These are phyloP conservation scores for Arxiozyma slooffiae DNA, from an alignment of 1,139 yeast genomes.

Conservation along the genomic window DNA sequence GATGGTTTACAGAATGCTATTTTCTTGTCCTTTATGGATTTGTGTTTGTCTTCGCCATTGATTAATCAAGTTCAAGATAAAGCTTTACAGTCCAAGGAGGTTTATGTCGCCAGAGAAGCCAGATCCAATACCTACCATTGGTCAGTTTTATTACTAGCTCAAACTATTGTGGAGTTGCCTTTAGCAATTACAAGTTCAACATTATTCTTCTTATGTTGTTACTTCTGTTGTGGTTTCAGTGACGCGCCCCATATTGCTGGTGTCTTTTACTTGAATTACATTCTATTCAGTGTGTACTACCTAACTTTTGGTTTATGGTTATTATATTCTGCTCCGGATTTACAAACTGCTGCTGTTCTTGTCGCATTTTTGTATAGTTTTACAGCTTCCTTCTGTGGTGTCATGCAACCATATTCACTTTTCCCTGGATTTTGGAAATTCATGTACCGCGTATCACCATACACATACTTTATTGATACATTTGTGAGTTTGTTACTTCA, in stretches of 20 bases:
- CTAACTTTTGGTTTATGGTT: slow-evolving; percentile 44
- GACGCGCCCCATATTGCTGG: slow-evolving; percentile 44
- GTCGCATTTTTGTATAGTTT: slow-evolving; percentile 43
- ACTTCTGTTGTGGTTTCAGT: slow-evolving; percentile 45
- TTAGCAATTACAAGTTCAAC: slow-evolving; percentile 41
- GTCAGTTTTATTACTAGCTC: slow-evolving; percentile 45
- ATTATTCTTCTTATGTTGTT: slow-evolving; percentile 41
- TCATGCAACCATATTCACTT: slow-evolving; percentile 42
- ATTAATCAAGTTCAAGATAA: slow-evolving; percentile 50
- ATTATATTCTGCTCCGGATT: slow-evolving; percentile 46
- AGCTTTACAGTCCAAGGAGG: slow-evolving; percentile 43
- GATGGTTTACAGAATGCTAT: slow-evolving; percentile 44
- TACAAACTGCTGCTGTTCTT: slow-evolving; percentile 50
- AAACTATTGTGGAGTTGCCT: slow-evolving; percentile 43
- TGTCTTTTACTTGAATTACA: slow-evolving; percentile 39
- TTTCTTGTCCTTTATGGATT: slow-evolving; percentile 43
- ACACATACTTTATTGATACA: slow-evolving; percentile 55
- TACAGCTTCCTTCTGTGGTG: slow-evolving; percentile 48
- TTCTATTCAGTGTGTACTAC: slow-evolving; percentile 43
- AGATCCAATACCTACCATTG: slow-evolving; percentile 56
- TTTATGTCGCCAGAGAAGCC: slow-evolving; percentile 50
- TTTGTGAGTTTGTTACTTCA: slow-evolving; percentile 44
- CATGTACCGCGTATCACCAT: slow-evolving; percentile 61
- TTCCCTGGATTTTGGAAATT: slow-evolving; percentile 58
- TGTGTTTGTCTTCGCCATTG: slow-evolving; percentile 44